Evolutionary conservation across 805 yeast species (phyloP), one percentile per base, ranked within the genome.

Genomic region (Torulaspora gathmanii): DNA sequence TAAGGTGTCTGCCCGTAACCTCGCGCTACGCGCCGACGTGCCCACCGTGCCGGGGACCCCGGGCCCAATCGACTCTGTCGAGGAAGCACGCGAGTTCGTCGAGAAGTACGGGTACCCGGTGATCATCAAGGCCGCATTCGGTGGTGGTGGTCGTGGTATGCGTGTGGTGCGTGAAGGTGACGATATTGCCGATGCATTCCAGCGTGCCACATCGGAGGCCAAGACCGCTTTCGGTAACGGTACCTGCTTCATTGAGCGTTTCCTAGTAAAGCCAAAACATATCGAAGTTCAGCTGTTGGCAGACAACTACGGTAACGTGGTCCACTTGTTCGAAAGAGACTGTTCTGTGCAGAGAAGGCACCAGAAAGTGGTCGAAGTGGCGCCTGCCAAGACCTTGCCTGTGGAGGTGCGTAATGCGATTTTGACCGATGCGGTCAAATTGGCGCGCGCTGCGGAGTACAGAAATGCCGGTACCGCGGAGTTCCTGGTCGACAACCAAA

Each of bases 81-180:
- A 75, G 46, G 88, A 91, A 60, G 98, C 98, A 27, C 59, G 70
- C 53, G 82, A 66, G 7, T 91, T 91, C 63, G 97, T 90, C 29
- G 78, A 71, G 36, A 63, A 88, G 70, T 77, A 91, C 68, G 99
- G 99, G 26, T 90, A 68, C 71, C 99, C 99, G 7, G 98, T 93
- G 39, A 91, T 91, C 70, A 89, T 91, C 71, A 91, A 91, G 71
- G 99, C 99, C 37, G 99, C 99, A 30, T 93, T 86, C 63, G 99
- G 99, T 67, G 99, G 99, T 72, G 99, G 99, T 76, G 99, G 99
- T 64, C 82, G 98, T 72, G 99, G 99, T 78, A 93, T 91, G 98
- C 83, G 99, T 73, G 99, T 91, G 41, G 99, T 91, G 36, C 77
- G 95, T 62, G 96, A 91, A 69, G 97, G 96, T 59, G 99, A 93